Percentiles rank a stretch among this genome's conserved stretches.
phyloP scores from a whole-genome alignment of 306 rosid species.

The Dalbergia cochinchinensis region DNA sequence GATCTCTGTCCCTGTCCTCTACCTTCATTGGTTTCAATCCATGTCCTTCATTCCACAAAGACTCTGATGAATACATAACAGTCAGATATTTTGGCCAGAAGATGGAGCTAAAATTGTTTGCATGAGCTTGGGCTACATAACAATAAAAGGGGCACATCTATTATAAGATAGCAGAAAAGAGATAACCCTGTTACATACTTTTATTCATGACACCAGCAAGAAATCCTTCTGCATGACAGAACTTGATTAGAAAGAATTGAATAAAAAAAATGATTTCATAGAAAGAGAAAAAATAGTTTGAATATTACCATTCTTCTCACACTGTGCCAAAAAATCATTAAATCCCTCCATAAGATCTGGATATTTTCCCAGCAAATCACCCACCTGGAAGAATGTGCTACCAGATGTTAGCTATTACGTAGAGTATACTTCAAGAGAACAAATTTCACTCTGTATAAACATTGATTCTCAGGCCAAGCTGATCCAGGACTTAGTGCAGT shows the following conservation, averaged over 20 bases:
- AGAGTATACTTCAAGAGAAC: constrained; percentile 4
- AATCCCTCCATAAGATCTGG: constrained; percentile 91
- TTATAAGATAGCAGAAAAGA: constrained; percentile 32
- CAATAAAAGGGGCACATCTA: constrained; percentile 35
- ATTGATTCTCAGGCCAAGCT: constrained; percentile 32
- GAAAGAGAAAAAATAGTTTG: constrained; percentile 42
- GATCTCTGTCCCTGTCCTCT: constrained; percentile 82
- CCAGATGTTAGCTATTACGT: constrained; percentile 33
- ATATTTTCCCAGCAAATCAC: constrained; percentile 85
- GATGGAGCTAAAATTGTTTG: constrained; percentile 36
- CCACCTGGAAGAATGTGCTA: constrained; percentile 69
- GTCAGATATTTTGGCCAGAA: constrained; percentile 37
- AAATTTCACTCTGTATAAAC: background rate
- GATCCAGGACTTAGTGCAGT: constrained; percentile 21
- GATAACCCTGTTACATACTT: constrained; percentile 69
- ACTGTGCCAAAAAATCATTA: constrained; percentile 84
- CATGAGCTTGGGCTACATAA: constrained; percentile 26
- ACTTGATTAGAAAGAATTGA: constrained; percentile 58
- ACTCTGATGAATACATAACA: constrained; percentile 58
- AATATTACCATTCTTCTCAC: constrained; percentile 91
- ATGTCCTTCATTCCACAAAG: constrained; percentile 67
- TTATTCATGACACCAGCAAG: constrained; percentile 98
- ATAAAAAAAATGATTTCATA: constrained; percentile 36
- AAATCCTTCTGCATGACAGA: constrained; percentile 87
- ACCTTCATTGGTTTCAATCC: constrained; percentile 68